A percentile compares a stretch with the other conserved stretches of the same genome.
These are phyloP conservation scores for Arctium minus DNA, from an alignment of 129 eudicot species.

Conservation along the genomic window DNA sequence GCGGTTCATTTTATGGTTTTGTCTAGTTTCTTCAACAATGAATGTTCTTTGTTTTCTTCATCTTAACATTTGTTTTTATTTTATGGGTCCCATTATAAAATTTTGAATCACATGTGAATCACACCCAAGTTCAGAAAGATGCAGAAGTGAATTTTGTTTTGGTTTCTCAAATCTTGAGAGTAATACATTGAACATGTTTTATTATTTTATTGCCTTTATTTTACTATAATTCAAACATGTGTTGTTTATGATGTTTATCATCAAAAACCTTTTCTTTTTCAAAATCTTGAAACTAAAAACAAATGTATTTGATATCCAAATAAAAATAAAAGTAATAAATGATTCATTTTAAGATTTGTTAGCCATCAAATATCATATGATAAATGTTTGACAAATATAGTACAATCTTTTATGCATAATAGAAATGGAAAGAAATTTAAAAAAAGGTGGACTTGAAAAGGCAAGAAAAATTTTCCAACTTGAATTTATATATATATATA, in stretches of 20 bases:
- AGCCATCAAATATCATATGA: not conserved
- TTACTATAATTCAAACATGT: not conserved
- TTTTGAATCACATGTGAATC: conserved; percentile 8
- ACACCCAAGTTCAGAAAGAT: not conserved
- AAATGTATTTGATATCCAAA: not conserved
- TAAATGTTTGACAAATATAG: not conserved
- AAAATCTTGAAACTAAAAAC: not conserved
- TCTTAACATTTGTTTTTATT: not conserved
- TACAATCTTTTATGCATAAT: not conserved
- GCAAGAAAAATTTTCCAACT: not conserved
- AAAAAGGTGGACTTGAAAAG: not conserved
- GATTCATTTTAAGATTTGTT: not conserved
- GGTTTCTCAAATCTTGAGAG: not conserved
- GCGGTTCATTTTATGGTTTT: not conserved
- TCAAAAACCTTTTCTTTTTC: not conserved
- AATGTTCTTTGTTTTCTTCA: not conserved
- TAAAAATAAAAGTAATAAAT: no score
- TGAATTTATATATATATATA: no score
- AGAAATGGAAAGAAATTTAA: not conserved
- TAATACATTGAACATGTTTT: conserved; percentile 11
- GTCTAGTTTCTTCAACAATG: not conserved
- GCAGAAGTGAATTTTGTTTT: conserved; percentile 8
- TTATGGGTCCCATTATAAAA: conserved; percentile 6
- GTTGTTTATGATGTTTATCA: not conserved
- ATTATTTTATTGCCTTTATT: not conserved